Conservation (phyloP, 192 early-diverging fungal species). For the Mortierella alpina region DNA sequence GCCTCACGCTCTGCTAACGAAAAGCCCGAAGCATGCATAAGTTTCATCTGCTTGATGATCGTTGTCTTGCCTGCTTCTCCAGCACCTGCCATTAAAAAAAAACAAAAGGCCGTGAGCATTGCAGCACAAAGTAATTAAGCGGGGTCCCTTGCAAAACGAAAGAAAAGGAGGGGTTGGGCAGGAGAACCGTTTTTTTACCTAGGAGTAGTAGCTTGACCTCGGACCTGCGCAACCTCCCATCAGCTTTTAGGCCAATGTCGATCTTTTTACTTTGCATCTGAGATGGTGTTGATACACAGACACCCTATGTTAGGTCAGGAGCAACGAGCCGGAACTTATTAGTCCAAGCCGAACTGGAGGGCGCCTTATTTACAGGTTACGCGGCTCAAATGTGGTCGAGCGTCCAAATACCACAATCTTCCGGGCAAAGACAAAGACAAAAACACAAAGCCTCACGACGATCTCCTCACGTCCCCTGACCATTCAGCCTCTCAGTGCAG, state of each 20-base stretch:
- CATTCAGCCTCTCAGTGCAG: no score
- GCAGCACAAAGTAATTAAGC: no score
- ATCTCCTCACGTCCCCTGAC: no score
- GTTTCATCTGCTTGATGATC: conserved; percentile 69
- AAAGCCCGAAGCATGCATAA: conserved; percentile 67
- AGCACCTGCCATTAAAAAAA: conserved; percentile 52
- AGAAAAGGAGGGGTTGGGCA: conserved; percentile 1
- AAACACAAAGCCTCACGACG: no score
- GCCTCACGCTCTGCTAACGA: conserved; percentile 53
- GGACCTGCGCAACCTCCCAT: conserved; percentile 29
- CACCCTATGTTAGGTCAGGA: conserved; percentile 17
- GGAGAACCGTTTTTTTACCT: conserved; percentile 15
- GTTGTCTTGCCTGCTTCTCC: conserved; percentile 71
- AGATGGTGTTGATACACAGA: conserved; percentile 31
- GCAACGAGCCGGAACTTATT: no score
- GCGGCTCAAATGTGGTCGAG: no score
- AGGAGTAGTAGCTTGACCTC: conserved; percentile 55
- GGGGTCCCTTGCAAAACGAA: background rate
- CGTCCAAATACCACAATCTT: background rate
- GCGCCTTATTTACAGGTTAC: no score
- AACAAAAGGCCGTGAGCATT: background rate
- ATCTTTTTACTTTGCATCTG: conserved; percentile 37
- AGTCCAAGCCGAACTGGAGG: no score
- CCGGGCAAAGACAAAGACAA: background rate
- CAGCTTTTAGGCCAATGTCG: conserved; percentile 42